phyloP scores from a whole-genome alignment of 2,329 filamentous ascomycete species.

The Colletotrichum lindemuthianum region DNA sequence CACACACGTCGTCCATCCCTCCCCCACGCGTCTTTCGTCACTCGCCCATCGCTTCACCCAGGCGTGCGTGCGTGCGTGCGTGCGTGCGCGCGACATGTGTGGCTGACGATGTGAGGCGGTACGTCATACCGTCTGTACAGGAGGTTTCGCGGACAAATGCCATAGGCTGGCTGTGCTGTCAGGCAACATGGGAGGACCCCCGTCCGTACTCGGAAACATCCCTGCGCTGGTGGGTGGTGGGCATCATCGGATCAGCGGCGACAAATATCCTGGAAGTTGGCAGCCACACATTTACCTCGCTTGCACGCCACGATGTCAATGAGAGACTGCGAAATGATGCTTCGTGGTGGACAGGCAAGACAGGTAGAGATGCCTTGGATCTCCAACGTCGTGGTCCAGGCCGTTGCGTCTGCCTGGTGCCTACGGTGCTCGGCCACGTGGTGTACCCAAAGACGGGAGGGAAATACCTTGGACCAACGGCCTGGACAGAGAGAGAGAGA shows the following conservation, averaged over 20 bases:
- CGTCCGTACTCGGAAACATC: slow-evolving; percentile 10
- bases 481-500: no score
- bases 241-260: slow-evolving; percentile 19
- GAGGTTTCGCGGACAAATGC: slow-evolving; percentile 28
- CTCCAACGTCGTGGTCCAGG: no score
- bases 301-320: slow-evolving; percentile 18
- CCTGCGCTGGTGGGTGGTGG: slow-evolving; percentile 19
- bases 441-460: not conserved
- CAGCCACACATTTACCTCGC: slow-evolving; percentile 28
- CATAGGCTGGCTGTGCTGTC: slow-evolving; percentile 24
- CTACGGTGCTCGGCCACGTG: slow-evolving; percentile 3
- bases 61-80: slow-evolving; percentile 14
- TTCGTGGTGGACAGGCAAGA: no score
- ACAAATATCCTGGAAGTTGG: slow-evolving; percentile 34
- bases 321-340: not conserved
- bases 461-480: no score
- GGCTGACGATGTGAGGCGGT: slow-evolving; percentile 31
- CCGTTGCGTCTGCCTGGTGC: no score
- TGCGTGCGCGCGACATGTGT: slow-evolving; percentile 16
- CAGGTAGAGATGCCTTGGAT: no score
- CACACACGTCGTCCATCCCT: not conserved
- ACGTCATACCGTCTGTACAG: slow-evolving; percentile 35
- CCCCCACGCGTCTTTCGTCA: slow-evolving; percentile 23
- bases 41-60: slow-evolving; percentile 19
- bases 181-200: slow-evolving; percentile 19